Percentiles rank a stretch among this genome's conserved stretches.
These are phyloP conservation scores for Schizonepeta tenuifolia DNA, from an alignment of 257 asterid genomes.

Conservation along the genomic window DNA sequence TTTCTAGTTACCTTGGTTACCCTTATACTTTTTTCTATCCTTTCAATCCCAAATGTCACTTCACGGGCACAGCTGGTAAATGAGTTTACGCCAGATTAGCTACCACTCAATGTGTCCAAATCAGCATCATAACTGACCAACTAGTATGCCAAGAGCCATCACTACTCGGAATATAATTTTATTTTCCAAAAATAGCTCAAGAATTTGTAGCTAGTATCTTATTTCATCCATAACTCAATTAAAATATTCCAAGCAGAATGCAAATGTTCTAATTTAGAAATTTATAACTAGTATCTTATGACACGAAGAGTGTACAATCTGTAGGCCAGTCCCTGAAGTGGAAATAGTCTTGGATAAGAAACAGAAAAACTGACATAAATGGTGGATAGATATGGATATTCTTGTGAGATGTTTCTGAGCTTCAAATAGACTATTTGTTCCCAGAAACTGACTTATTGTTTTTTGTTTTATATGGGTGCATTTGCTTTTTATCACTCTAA, in stretches of 20 bases:
- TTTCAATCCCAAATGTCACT: background rate
- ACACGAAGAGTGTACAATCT: background rate
- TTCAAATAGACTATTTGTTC: background rate
- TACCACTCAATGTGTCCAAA: background rate
- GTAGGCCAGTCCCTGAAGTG: background rate
- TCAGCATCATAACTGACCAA: background rate
- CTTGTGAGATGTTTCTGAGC: background rate
- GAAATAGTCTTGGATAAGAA: background rate
- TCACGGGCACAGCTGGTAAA: background rate
- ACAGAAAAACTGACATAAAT: background rate
- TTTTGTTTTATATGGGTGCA: background rate
- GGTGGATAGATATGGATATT: background rate
- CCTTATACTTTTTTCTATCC: background rate
- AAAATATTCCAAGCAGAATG: background rate
- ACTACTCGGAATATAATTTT: background rate
- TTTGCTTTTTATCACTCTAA: no score
- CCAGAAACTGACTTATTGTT: conserved; percentile 3
- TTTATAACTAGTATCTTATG: no score
- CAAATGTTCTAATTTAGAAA: background rate
- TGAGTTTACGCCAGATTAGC: background rate
- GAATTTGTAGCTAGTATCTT: background rate
- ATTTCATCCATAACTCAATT: background rate
- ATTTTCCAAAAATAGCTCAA: background rate
- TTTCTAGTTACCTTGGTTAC: background rate
- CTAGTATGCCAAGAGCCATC: background rate